A percentile compares a stretch with the other conserved stretches of the same genome.
Evolutionary conservation across 352 stramenopile species (phyloP).

Genomic region (Halophytophthora batemanensis): DNA sequence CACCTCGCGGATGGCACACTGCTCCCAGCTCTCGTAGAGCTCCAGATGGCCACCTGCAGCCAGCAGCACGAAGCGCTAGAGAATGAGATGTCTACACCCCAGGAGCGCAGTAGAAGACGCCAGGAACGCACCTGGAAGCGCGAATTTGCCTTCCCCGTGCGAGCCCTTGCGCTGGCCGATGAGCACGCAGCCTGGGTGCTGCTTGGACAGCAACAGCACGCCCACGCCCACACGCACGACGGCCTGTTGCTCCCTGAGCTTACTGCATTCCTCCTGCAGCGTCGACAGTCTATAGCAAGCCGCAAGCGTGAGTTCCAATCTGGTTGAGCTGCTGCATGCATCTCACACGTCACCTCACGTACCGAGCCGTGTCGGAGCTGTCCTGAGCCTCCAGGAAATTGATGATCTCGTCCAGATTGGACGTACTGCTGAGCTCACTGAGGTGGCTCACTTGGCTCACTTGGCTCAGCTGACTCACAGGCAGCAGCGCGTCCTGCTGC

Average conservation of each 20-base stretch:
- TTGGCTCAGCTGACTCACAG: slow-evolving; percentile 68
- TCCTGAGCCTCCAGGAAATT: slow-evolving; percentile 82
- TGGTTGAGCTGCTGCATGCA: neutral
- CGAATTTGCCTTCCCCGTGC: slow-evolving; percentile 71
- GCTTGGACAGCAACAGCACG: slow-evolving; percentile 63
- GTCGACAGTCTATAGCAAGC: slow-evolving; percentile 39
- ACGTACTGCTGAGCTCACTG: slow-evolving; percentile 81
- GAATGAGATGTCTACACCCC: too few species aligned
- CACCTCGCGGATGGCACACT: slow-evolving; percentile 75
- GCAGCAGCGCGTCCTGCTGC: slow-evolving; percentile 40
- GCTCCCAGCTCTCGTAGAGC: slow-evolving; percentile 80
- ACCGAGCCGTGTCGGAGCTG: slow-evolving; percentile 59
- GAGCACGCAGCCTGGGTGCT: slow-evolving; percentile 67
- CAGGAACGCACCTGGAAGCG: slow-evolving; percentile 46
- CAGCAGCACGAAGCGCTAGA: too few species aligned
- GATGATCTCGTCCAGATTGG: slow-evolving; percentile 84
- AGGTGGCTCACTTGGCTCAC: slow-evolving; percentile 74
- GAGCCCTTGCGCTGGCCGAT: slow-evolving; percentile 72
- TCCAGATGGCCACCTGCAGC: slow-evolving; percentile 64
- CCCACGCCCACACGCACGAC: slow-evolving; percentile 75
- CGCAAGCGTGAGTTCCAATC: too few species aligned
- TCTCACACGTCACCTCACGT: neutral
- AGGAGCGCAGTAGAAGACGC: neutral
- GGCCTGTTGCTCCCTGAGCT: slow-evolving; percentile 54
- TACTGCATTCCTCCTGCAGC: slow-evolving; percentile 57